Base-by-base conservation (phyloP, 73 alveolate genomes). In the Paramecium caudatum region DNA sequence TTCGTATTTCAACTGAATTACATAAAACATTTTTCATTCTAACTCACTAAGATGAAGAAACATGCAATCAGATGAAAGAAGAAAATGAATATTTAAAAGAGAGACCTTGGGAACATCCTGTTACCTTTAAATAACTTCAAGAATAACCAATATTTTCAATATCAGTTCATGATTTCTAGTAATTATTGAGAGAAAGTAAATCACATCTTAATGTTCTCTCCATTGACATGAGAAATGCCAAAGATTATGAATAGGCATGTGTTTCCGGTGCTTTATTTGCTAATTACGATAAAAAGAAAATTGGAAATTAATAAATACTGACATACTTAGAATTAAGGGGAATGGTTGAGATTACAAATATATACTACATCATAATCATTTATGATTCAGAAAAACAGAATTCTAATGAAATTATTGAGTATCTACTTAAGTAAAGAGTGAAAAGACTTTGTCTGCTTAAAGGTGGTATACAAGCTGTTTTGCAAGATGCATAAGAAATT, bases 51-150 rank as follows among this genome's bases (percentile, higher is more conserved):
- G 88, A 74, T 74, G 68, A 45, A 74, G 21, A 74, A 5, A 21
- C 19, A 34, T 41, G 88, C 3, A 41, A 41, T 36, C 43, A 45
- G 47, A 74, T 65, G 83, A 30, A 33, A 12, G 83, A 65, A 16
- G 88, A 74, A 5, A 74, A 37, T 21, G 88, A 74, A 43, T 74
- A 41, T 19, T 37, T 74, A 23, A n/a, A 74, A 74, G 88, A 74
- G 17, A 74, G 88, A 74, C 88, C 88, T 5, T 74, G 88, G 88
- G 69, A 74, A 74, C 62, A 41, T 23, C 88, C 88, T 10, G 30
- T 74, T 21, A 74, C 62, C 7, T 74, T 36, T 23, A 45, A 39
- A 9, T 41, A 74, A 39, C 16, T 74, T 8, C 2, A 74, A 17
- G 39, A 74, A 5, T 19, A 74, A 39, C 19, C 1, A 13, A 74